Percentiles rank a stretch among this genome's conserved stretches.
phyloP scores from a whole-genome alignment of 2,329 filamentous ascomycete species.

The Alternaria sp. region DNA sequence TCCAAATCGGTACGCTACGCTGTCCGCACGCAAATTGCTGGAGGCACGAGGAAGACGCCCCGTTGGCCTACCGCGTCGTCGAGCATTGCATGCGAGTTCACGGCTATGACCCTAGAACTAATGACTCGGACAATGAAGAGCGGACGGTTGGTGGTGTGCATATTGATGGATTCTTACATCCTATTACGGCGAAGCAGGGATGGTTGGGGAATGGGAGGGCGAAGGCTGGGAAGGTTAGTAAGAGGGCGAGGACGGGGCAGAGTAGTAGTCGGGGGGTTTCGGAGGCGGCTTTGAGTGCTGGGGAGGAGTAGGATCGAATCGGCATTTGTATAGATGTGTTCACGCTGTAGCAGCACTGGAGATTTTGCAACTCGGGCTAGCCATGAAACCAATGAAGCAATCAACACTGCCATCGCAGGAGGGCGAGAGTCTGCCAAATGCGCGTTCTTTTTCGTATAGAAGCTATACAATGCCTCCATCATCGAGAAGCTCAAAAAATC shows the following conservation, averaged over 20 bases:
- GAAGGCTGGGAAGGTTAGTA: constrained; percentile 23
- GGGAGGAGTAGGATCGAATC: background rate
- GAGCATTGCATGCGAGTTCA: constrained; percentile 58
- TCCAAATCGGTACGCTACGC: constrained; percentile 30
- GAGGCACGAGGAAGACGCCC: constrained; percentile 33
- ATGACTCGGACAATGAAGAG: constrained; percentile 54
- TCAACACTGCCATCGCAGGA: no score
- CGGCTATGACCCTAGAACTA: constrained; percentile 48
- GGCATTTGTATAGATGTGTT: background rate
- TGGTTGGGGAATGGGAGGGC: constrained; percentile 34
- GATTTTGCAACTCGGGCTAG: no score
- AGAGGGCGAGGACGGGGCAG: constrained; percentile 19
- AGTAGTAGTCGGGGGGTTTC: background rate
- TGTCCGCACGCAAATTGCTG: constrained; percentile 45
- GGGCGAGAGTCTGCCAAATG: no score
- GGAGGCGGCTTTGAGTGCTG: background rate
- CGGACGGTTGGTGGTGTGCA: constrained; percentile 67
- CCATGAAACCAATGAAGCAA: no score
- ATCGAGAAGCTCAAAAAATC: no score
- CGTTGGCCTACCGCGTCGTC: constrained; percentile 36
- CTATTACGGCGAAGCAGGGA: constrained; percentile 51
- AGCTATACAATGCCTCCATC: no score
- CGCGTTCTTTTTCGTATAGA: no score
- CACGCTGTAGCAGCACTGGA: no score
- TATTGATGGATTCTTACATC: constrained; percentile 69